These are phyloP conservation scores for Cyclocybe aegerita DNA, from an alignment of 768 basidiomycete species.

Conservation along the genomic window DNA sequence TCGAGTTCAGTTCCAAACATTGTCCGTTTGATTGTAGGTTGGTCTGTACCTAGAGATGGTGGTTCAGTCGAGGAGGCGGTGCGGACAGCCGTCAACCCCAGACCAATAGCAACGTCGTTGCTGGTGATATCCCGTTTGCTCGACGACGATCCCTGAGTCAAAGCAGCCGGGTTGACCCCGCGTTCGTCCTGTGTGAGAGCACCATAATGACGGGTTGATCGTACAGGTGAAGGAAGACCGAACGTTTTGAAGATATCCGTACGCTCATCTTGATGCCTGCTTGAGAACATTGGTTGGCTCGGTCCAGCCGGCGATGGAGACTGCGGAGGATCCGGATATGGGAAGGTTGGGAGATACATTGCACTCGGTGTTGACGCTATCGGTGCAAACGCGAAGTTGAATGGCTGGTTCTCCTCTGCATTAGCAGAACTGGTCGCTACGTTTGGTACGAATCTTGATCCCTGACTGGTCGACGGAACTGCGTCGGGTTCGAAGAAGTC, in stretches of 20 bases:
- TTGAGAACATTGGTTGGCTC: conserved; percentile 21
- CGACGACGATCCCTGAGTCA: conserved; percentile 28
- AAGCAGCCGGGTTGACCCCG: conserved; percentile 38
- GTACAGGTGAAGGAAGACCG: conserved; percentile 41
- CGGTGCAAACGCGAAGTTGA: conserved; percentile 51
- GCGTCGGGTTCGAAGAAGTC: conserved; percentile 48
- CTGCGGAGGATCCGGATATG: conserved; percentile 56
- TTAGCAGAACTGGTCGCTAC: conserved; percentile 45
- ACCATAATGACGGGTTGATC: conserved; percentile 36
- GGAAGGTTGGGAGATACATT: conserved; percentile 43
- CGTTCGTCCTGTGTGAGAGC: conserved; percentile 26
- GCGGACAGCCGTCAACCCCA: conserved; percentile 40
- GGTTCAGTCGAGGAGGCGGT: conserved; percentile 23
- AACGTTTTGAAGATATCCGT: conserved; percentile 47
- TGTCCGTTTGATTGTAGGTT: conserved; percentile 56
- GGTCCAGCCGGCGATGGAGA: conserved; percentile 53
- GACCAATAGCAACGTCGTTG: conserved; percentile 43
- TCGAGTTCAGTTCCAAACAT: conserved; percentile 87
- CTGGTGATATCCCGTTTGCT: conserved; percentile 34
- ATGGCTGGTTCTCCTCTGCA: conserved; percentile 54
- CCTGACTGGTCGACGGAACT: conserved; percentile 24
- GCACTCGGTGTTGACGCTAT: conserved; percentile 50
- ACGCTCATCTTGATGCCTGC: conserved; percentile 32
- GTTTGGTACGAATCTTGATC: conserved; percentile 12
- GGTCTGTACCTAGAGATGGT: conserved; percentile 23